Base-by-base conservation (phyloP, 139 green algal genomes). In the Spirogloea muscicola region DNA sequence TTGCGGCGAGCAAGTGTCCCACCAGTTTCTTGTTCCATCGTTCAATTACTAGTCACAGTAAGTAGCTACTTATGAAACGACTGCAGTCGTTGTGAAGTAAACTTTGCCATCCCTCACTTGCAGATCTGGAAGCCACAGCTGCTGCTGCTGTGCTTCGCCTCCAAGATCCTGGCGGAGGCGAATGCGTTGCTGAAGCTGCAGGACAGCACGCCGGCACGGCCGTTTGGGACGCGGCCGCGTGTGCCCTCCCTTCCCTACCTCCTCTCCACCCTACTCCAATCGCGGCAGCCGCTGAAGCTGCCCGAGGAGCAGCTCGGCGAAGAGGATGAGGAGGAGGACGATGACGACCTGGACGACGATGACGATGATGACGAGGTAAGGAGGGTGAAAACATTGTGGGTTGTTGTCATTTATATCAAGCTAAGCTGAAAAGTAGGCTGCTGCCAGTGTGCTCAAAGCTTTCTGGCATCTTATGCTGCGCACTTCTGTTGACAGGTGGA, bases 231-330 rank as follows among this genome's bases (percentile, higher is more conserved):
- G 21, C 71, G 60, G 58, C 63, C 74, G 42, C 82, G 88, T 74
- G 61, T 88, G 43, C 84, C 89, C 4, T 88, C 90, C n/a, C 79
- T 94, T 58, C 87, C 89, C 38, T 89, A 87, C 74, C 79, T 94
- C 21, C 77, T 93, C 1, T 86, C 81, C 13, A 81, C 73, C 43
- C 82, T 94, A 7, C 82, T 94, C 10, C 83, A 82, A 40, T 77
- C 74, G 58, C 80, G 84, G 42, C 72, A 79, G 65, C 88, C 88
- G 31, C 73, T 79, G 46, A 88, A 88, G 63, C 40, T 55, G 37
- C 72, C 72, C 21, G 73, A 84, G 41, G 34, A 79, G 36, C 63
- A n/a, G n/a, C n/a, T n/a, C n/a, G n/a, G n/a, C n/a, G n/a, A 71
- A 21, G 70, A 72, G 25, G 70, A 79, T 10, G 70, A 79, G 16